A percentile compares a stretch with the other conserved stretches of the same genome.
Evolutionary conservation across 768 basidiomycete genomes (phyloP).

Genomic region (Naganishia onofrii): DNA sequence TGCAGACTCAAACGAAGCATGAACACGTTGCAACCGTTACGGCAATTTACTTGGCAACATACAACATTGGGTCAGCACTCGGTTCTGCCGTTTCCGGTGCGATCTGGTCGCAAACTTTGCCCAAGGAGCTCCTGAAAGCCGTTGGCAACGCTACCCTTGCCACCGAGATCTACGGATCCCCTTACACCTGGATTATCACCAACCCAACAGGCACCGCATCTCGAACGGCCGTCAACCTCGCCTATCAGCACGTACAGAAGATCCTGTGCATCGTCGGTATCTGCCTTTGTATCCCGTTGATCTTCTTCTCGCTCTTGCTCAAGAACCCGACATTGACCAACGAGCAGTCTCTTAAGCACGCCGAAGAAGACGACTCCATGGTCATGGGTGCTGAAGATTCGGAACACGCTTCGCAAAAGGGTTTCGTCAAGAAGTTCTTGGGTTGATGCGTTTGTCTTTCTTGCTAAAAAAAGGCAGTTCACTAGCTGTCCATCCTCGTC

Average conservation of each 20-base stretch:
- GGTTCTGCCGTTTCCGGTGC: conserved; percentile 36
- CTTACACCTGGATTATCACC: conserved; percentile 34
- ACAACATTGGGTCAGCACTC: conserved; percentile 38
- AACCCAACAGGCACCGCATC: conserved; percentile 31
- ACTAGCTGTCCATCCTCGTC: not conserved
- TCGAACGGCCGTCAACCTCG: conserved; percentile 29
- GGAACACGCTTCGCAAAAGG: conserved; percentile 15
- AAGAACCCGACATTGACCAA: conserved; percentile 27
- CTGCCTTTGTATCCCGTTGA: conserved; percentile 22
- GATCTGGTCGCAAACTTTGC: conserved; percentile 38
- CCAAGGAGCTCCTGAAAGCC: conserved; percentile 1
- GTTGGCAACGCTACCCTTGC: conserved; percentile 41
- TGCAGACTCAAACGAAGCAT: conserved; percentile 41
- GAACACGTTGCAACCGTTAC: conserved; percentile 39
- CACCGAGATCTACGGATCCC: conserved; percentile 38
- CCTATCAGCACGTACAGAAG: conserved; percentile 33
- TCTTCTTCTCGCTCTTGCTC: conserved; percentile 14
- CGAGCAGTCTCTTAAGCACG: conserved; percentile 27
- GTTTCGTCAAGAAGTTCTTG: conserved; percentile 23
- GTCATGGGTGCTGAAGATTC: conserved; percentile 8
- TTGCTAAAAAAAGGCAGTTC: conserved; percentile 4
- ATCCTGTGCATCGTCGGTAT: conserved; percentile 36
- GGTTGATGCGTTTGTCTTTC: not conserved
- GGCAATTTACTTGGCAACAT: conserved; percentile 37
- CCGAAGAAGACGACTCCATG: conserved; percentile 24